A percentile compares a stretch with the other conserved stretches of the same genome.
These are phyloP conservation scores for Penicillium ucsense DNA, from an alignment of 495 filamentous ascomycete genomes.

Conservation along the genomic window DNA sequence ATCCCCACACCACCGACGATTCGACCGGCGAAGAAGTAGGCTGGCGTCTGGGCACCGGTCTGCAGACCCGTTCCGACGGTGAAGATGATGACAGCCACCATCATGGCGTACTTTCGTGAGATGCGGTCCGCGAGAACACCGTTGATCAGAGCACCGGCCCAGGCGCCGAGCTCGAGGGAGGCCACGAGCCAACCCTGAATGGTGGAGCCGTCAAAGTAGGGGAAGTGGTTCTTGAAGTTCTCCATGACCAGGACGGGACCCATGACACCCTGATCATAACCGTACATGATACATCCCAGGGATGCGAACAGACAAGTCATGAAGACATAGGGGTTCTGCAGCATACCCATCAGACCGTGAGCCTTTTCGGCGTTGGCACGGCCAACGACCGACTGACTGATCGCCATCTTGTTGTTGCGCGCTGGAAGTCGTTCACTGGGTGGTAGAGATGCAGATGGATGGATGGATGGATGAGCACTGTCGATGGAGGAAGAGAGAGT, in stretches of 20 bases:
- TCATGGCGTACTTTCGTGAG: slow-evolving; percentile 67
- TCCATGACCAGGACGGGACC: slow-evolving; percentile 38
- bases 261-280: slow-evolving; percentile 79
- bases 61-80: slow-evolving; percentile 50
- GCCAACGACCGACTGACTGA: slow-evolving; percentile 27
- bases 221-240: slow-evolving; percentile 32
- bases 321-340: slow-evolving; percentile 30
- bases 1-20: slow-evolving; percentile 49
- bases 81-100: slow-evolving; percentile 62
- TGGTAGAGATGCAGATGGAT: too few relatives aligned
- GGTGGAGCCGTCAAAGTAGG: slow-evolving; percentile 46
- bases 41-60: slow-evolving; percentile 25
- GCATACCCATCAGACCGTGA: slow-evolving; percentile 25
- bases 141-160: slow-evolving; percentile 65
- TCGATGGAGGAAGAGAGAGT: not conserved
- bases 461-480: not conserved
- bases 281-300: slow-evolving; percentile 51
- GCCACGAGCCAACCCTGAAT: slow-evolving; percentile 67
- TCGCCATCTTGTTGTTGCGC: slow-evolving; percentile 6
- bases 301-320: slow-evolving; percentile 53
- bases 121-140: slow-evolving; percentile 66
- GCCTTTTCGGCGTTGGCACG: slow-evolving; percentile 26
- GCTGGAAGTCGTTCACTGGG: too few relatives aligned
- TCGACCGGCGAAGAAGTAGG: slow-evolving; percentile 37
- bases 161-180: slow-evolving; percentile 75